Evolutionary conservation across 2,329 filamentous ascomycete genomes (phyloP).

Genomic region (Leptosphaerulina australis): DNA sequence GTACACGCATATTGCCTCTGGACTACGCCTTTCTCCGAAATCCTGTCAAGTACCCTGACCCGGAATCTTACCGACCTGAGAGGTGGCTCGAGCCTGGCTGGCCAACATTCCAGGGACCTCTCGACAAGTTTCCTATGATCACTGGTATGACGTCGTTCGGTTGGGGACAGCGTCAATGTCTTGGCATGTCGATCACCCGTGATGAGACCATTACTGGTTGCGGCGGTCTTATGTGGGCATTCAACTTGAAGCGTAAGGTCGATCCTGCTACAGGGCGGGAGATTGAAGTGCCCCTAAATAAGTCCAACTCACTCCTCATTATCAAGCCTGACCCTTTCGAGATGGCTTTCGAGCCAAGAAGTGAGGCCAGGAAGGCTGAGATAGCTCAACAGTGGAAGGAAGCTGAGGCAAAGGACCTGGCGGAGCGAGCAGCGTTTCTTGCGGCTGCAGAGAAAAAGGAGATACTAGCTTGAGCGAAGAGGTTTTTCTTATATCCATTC

Average conservation of each 20-base stretch:
- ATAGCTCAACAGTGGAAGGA: slow-evolving; percentile 43
- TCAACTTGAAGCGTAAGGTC: slow-evolving; percentile 57
- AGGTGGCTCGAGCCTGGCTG: slow-evolving; percentile 67
- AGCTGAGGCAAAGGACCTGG: slow-evolving; percentile 46
- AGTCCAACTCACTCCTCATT: slow-evolving; percentile 63
- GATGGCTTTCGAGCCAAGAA: slow-evolving; percentile 61
- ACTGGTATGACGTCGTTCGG: slow-evolving; percentile 70
- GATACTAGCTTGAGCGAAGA: not conserved
- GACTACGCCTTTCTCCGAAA: slow-evolving; percentile 53
- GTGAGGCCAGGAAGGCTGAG: slow-evolving; percentile 45
- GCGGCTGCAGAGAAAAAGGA: slow-evolving; percentile 28
- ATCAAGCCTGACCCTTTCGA: slow-evolving; percentile 63
- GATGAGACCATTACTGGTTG: slow-evolving; percentile 60
- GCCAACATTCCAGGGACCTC: slow-evolving; percentile 69
- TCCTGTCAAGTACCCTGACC: slow-evolving; percentile 64
- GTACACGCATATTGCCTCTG: slow-evolving; percentile 47
- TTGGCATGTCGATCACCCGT: slow-evolving; percentile 67
- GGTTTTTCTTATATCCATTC: not conserved
- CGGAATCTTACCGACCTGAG: slow-evolving; percentile 67
- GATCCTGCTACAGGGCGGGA: slow-evolving; percentile 50
- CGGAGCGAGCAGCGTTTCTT: slow-evolving; percentile 46
- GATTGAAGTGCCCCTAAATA: slow-evolving; percentile 55
- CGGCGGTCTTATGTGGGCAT: slow-evolving; percentile 56
- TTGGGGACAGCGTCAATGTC: slow-evolving; percentile 67
- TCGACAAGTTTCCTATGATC: slow-evolving; percentile 67